A percentile compares a stretch with the other conserved stretches of the same genome.
phyloP scores from a whole-genome alignment of 345 rosid genomes.

The Microcos paniculata region DNA sequence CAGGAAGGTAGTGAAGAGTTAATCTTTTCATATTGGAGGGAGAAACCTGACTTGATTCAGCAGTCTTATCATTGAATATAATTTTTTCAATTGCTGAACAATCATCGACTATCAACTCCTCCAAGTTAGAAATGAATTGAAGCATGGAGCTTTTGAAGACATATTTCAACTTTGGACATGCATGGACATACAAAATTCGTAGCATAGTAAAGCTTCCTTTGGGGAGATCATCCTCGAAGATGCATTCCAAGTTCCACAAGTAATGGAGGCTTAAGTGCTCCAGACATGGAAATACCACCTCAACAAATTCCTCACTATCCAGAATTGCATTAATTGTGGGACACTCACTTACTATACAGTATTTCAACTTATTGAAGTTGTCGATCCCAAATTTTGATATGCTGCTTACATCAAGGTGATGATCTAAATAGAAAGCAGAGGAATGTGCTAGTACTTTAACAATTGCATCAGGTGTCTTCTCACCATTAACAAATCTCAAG shows the following conservation, averaged over 20 bases:
- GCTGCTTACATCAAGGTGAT: slow-evolving; percentile 8
- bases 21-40: background rate
- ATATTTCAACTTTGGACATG: slow-evolving; percentile 8
- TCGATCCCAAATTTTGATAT: slow-evolving; percentile 7
- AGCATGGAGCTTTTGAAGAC: slow-evolving; percentile 14
- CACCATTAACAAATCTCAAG: slow-evolving; percentile 14
- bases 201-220: slow-evolving; percentile 12
- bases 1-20: slow-evolving; percentile 15
- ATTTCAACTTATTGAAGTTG: slow-evolving; percentile 7
- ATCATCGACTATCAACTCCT: slow-evolving; percentile 12
- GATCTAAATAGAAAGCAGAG: slow-evolving; percentile 11
- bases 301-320: background rate
- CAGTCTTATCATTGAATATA: background rate
- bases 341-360: slow-evolving; percentile 3
- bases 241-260: slow-evolving; percentile 12
- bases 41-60: background rate
- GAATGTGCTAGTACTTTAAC: background rate
- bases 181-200: slow-evolving; percentile 9
- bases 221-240: background rate
- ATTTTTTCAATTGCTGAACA: slow-evolving; percentile 9
- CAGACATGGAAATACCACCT: slow-evolving; percentile 6
- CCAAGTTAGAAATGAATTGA: background rate
- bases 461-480: slow-evolving; percentile 4
- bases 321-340: background rate
- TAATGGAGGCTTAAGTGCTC: slow-evolving; percentile 8